Evolutionary conservation across 139 green algal genomes (phyloP).

Genomic region (Coelastrella sp.): DNA sequence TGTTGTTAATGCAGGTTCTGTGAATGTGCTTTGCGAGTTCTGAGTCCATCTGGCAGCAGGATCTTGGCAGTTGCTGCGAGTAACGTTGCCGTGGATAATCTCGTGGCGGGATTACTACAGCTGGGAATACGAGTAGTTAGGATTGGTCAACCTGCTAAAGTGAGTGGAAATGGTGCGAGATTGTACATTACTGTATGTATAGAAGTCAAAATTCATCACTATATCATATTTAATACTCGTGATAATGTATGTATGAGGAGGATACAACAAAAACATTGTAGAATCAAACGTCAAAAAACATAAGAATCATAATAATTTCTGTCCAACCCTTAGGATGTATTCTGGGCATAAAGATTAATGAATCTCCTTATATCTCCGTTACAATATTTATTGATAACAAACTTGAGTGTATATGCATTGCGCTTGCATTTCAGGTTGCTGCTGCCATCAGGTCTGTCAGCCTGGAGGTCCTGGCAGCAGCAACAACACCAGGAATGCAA

Average conservation of each 20-base stretch:
- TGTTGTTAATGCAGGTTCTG: conserved; percentile 46
- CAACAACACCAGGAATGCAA: conserved; percentile 54
- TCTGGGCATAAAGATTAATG: no score
- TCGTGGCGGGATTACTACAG: conserved; percentile 64
- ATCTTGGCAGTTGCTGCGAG: conserved; percentile 66
- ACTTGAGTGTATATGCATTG: not conserved
- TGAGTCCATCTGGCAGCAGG: conserved; percentile 32
- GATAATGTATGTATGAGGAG: no score
- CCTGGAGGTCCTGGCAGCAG: conserved; percentile 63
- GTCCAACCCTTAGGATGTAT: no score
- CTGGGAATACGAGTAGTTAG: conserved; percentile 58
- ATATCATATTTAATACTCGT: no score
- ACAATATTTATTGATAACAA: no score
- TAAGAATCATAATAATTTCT: no score
- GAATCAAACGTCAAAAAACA: no score
- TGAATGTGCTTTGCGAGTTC: conserved; percentile 18
- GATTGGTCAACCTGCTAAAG: conserved; percentile 72
- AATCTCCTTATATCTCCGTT: no score
- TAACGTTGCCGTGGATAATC: conserved; percentile 80
- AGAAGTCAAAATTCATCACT: no score
- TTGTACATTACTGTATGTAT: no score
- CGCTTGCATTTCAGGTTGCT: conserved; percentile 48
- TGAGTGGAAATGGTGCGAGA: no score
- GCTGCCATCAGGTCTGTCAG: conserved; percentile 53
- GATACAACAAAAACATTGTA: no score